Evolutionary conservation across 2,329 filamentous ascomycete genomes (phyloP), one percentile per base, ranked within the genome.

Genomic region (Teratosphaeria destructans): DNA sequence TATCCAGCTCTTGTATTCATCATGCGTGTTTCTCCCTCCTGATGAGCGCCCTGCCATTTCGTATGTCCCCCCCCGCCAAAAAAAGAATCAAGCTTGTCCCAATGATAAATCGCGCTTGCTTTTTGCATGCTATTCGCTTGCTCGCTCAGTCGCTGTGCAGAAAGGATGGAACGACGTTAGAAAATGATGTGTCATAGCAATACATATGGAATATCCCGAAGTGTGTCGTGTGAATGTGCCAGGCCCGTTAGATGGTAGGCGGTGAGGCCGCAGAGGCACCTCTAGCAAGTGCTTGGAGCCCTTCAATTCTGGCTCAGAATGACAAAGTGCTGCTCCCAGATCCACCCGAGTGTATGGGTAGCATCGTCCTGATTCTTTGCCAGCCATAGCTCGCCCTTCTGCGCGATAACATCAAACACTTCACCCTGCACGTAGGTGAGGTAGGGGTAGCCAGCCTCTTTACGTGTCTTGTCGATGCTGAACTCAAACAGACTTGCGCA

Each of bases 341-440:
- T 96, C 94, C 94, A 99, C 57, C 94, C 94, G 37, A 97, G 86
- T 64, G 85, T 82, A 64, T 88, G 83, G 11, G 79, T 81, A 1
- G 85, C 78, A 73, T 99, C 94, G 70, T 99, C 94, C 76, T 99
- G 94, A 72, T 99, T 99, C 74, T 90, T 90, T 57, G 94, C 94
- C 60, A 99, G 84, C 94, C 94, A 99, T 55, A 97, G 82, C 78
- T 99, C 94, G 64, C 94, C 94, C 73, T 96, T 96, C 74, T 96
- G 92, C 34, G 88, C 94, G 70, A 99, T 90, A 57, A 99, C 79
- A 68, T 81, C 77, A 67, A 80, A 79, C 55, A 80, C 77, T 79
- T 99, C 94, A 65, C 94, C 94, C 57, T 92, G 89, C 66, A 93
- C 89, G 75, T 99, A 99, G 53, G 91, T 94, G 62, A 99, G 79